These are phyloP conservation scores for Phoma herbarum DNA, from an alignment of 2,329 filamentous ascomycete genomes.

Conservation along the genomic window DNA sequence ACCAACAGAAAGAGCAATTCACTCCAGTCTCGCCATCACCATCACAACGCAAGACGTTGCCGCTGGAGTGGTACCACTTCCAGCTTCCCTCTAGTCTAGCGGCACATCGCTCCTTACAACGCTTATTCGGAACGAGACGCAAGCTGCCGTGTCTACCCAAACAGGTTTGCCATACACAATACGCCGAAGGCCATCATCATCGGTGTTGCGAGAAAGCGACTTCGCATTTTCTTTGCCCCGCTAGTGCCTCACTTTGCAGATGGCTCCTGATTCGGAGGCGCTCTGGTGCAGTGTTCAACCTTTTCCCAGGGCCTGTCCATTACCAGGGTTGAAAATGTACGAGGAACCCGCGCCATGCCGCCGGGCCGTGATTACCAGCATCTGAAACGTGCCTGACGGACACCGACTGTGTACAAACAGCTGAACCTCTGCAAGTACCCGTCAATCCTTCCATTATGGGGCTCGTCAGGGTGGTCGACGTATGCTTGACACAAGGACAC, in stretches of 20 bases:
- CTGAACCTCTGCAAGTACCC: slow-evolving; percentile 15
- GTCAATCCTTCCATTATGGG: not conserved
- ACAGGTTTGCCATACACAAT: slow-evolving; percentile 30
- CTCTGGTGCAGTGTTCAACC: not conserved
- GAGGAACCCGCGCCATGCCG: slow-evolving; percentile 39
- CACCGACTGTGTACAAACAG: slow-evolving; percentile 21
- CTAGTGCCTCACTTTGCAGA: slow-evolving; percentile 4
- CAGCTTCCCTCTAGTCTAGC: slow-evolving; percentile 6
- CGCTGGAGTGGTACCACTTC: slow-evolving; percentile 14
- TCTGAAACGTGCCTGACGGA: slow-evolving; percentile 40
- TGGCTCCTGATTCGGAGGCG: slow-evolving; percentile 8
- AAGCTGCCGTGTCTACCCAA: slow-evolving; percentile 42
- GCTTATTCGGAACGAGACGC: slow-evolving; percentile 26
- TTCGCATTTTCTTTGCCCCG: slow-evolving; percentile 1
- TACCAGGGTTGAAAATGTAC: slow-evolving; percentile 24
- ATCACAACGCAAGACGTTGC: slow-evolving; percentile 12
- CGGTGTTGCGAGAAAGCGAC: not conserved
- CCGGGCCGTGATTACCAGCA: slow-evolving; percentile 37
- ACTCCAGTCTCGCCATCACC: not conserved
- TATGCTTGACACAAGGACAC: slow-evolving; percentile 9
- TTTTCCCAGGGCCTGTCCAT: slow-evolving; percentile 13
- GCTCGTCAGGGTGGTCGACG: not conserved
- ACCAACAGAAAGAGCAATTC: not conserved
- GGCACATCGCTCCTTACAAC: slow-evolving; percentile 8
- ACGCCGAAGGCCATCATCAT: slow-evolving; percentile 17